phyloP scores from a whole-genome alignment of 2,329 filamentous ascomycete genomes.

The Talaromyces piceae region DNA sequence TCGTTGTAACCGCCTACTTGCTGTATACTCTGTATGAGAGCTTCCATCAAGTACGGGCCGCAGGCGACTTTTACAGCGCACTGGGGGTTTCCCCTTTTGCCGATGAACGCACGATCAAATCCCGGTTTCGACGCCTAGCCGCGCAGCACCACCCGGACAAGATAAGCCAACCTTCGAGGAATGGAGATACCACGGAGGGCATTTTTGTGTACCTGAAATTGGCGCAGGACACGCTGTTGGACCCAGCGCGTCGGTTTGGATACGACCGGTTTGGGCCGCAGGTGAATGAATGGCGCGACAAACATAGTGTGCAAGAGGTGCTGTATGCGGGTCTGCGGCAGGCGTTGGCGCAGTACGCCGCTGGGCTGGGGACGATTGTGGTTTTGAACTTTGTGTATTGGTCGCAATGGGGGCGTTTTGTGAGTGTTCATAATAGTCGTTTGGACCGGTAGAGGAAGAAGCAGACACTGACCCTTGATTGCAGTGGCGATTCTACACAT shows the following conservation, averaged over 20 bases:
- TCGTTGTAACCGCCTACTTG: constrained; percentile 77
- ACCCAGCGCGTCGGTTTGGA: constrained; percentile 70
- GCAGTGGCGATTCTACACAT: constrained; percentile 46
- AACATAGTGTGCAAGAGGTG: constrained; percentile 61
- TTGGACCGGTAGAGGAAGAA: constrained; percentile 17
- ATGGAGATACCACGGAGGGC: constrained; percentile 29
- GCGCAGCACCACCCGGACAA: constrained; percentile 79
- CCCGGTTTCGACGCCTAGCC: constrained; percentile 70
- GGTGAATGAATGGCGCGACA: constrained; percentile 52
- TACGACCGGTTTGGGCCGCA: constrained; percentile 83
- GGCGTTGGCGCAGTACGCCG: constrained; percentile 32
- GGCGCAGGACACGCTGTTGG: constrained; percentile 73
- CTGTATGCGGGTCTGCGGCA: constrained; percentile 56
- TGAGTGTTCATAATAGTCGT: constrained; percentile 24
- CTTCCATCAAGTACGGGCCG: constrained; percentile 66
- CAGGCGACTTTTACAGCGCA: constrained; percentile 70
- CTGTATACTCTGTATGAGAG: constrained; percentile 89
- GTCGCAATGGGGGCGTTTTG: constrained; percentile 39
- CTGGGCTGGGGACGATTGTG: constrained; percentile 28
- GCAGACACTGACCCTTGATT: background rate
- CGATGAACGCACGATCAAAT: constrained; percentile 70
- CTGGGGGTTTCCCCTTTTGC: constrained; percentile 64
- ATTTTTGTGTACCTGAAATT: constrained; percentile 78
- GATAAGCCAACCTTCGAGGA: constrained; percentile 25
- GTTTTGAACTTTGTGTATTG: constrained; percentile 36